Evolutionary conservation across 768 basidiomycete species (phyloP), one percentile per base, ranked within the genome.

Genomic region (Tylopilus sp.): DNA sequence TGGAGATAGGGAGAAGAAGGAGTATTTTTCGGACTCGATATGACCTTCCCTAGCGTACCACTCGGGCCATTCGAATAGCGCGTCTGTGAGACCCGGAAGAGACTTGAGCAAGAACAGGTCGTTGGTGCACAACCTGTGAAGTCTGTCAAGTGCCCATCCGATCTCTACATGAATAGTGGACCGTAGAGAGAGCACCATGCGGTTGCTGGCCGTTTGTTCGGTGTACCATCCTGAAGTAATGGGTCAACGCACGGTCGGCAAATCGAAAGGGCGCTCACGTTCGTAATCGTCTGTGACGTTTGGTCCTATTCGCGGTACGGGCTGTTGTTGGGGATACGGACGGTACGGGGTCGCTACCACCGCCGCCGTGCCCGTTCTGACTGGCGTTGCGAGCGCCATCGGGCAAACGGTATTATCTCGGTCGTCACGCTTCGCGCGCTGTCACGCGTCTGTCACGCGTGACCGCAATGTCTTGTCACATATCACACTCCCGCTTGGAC

Each of bases 151-250:
- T 19, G 94, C 90, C 89, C 92, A 98, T 51, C 84, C 83, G 51
- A 94, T 78, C 64, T 98, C 96, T 9, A 81, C 71, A 48, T 84
- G 78, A 43, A 98, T 86, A 6, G 85, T 87, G 14, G 92, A 98
- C 24, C 85, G 82, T 37, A 98, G 72, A 3, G 94, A 86, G 16
- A 99, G 82, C n/a, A 92, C 76, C 83, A 98, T 92, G 37, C 95
- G 82, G 67, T 98, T 98, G 65, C 75, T 86, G 1, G 87, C 76
- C 3, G 81, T 78, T 2, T 79, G 75, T 59, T 93, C 89, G n/a
- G 91, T 89, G 63, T 92, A 94, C 84, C 89, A 92, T 61, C 88
- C 89, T 90, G 60, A 52, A 36, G 36, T 25, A 16, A 38, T 28
- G 34, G 9, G 48, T 61, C 54, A 60, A 33, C 33, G 42, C 34